Evolutionary conservation across 2,329 filamentous ascomycete genomes (phyloP).

Genomic region (Ramularia endophylla): DNA sequence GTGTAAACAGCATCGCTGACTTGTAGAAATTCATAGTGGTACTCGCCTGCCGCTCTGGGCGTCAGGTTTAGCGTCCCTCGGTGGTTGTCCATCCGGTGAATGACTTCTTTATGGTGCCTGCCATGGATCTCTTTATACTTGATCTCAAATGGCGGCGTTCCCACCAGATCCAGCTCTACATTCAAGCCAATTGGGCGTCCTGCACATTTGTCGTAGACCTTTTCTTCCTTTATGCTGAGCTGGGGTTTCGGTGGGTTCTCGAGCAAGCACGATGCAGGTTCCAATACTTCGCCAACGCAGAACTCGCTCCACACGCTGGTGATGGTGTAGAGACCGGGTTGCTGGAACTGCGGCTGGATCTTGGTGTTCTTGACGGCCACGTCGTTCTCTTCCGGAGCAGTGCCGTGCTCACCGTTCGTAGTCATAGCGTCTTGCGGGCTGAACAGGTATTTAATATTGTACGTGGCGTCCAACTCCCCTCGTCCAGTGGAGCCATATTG

Average conservation of each 20-base stretch:
- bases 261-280: conserved; percentile 88
- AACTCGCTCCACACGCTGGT: conserved; percentile 71
- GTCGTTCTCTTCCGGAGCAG: conserved; percentile 51
- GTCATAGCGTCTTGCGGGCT: conserved; percentile 65
- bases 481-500: conserved; percentile 59
- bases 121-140: conserved; percentile 65
- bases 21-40: conserved; percentile 77
- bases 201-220: conserved; percentile 91
- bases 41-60: conserved; percentile 73
- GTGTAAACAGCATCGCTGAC: conserved; percentile 80
- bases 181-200: conserved; percentile 86
- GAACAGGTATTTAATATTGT: conserved; percentile 76
- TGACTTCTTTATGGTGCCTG: conserved; percentile 43
- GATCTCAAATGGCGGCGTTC: conserved; percentile 86
- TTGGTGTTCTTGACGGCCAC: conserved; percentile 56
- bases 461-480: conserved; percentile 55
- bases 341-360: conserved; percentile 62
- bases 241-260: conserved; percentile 86
- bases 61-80: conserved; percentile 80
- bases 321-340: conserved; percentile 81
- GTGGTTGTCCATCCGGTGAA: conserved; percentile 59
- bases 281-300: conserved; percentile 82
- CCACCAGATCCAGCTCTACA: conserved; percentile 83
- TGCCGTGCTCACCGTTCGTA: conserved; percentile 63
- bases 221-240: conserved; percentile 65